A percentile compares a stretch with the other conserved stretches of the same genome.
phyloP scores from a whole-genome alignment of 1,139 yeast genomes.

The Taiozyma sp. region DNA sequence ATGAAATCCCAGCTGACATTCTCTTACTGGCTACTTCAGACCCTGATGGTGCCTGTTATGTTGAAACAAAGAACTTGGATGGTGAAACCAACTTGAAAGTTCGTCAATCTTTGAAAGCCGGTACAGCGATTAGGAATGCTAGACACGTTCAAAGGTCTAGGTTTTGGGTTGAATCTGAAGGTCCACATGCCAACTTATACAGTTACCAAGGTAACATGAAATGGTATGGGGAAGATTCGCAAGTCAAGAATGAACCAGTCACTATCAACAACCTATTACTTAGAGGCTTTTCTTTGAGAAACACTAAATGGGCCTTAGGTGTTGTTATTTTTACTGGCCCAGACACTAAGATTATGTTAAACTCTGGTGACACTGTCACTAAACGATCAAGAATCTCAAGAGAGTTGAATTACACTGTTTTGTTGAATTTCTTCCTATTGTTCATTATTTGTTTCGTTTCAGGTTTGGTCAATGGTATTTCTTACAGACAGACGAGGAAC shows the following conservation, averaged over 20 bases:
- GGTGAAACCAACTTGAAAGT: slow-evolving; percentile 93
- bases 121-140: slow-evolving; percentile 57
- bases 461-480: slow-evolving; percentile 78
- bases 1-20: slow-evolving; percentile 91
- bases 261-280: slow-evolving; percentile 73
- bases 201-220: slow-evolving; percentile 64
- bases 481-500: slow-evolving; percentile 44
- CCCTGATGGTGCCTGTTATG: slow-evolving; percentile 83
- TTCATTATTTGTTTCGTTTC: slow-evolving; percentile 77
- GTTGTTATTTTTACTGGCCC: slow-evolving; percentile 86
- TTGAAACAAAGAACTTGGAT: slow-evolving; percentile 92
- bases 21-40: slow-evolving; percentile 79
- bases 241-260: slow-evolving; percentile 57
- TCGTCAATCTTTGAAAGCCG: slow-evolving; percentile 68
- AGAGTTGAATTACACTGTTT: slow-evolving; percentile 76
- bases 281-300: slow-evolving; percentile 86
- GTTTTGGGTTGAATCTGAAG: slow-evolving; percentile 87
- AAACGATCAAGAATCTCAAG: slow-evolving; percentile 78
- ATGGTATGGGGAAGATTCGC: slow-evolving; percentile 37
- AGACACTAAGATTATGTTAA: slow-evolving; percentile 90
- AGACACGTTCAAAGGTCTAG: slow-evolving; percentile 67
- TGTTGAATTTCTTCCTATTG: slow-evolving; percentile 69
- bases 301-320: slow-evolving; percentile 93
- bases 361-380: slow-evolving; percentile 90
- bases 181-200: slow-evolving; percentile 82